Percentiles rank a stretch among this genome's conserved stretches.
Conservation (phyloP, 495 filamentous ascomycete genomes). For the Penicillium antarcticum region DNA sequence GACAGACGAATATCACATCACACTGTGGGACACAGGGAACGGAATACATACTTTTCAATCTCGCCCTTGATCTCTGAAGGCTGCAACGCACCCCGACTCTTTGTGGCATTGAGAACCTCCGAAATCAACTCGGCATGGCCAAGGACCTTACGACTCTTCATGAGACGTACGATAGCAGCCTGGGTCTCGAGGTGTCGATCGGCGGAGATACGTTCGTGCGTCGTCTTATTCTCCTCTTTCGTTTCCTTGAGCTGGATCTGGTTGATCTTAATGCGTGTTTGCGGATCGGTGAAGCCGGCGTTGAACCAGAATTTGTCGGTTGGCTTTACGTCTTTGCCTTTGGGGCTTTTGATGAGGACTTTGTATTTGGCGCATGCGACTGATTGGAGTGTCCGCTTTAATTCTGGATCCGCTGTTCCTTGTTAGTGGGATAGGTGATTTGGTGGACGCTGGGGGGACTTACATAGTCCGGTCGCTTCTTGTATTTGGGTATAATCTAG, state of each 20-base stretch:
- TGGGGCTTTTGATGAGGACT: constrained; percentile 83
- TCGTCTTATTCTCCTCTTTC: constrained; percentile 84
- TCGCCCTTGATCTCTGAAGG: constrained; percentile 88
- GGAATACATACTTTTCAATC: constrained; percentile 76
- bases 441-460: constrained; percentile 23
- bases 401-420: constrained; percentile 61
- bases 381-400: constrained; percentile 88
- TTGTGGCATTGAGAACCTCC: constrained; percentile 87
- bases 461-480: constrained; percentile 63
- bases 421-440: constrained; percentile 18
- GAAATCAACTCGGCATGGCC: constrained; percentile 75
- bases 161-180: constrained; percentile 92
- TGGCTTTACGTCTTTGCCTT: constrained; percentile 70
- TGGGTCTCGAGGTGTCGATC: constrained; percentile 96
- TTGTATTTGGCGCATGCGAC: constrained; percentile 86
- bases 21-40: too few relatives aligned
- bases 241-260: constrained; percentile 97
- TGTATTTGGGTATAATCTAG: constrained; percentile 70
- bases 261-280: constrained; percentile 96
- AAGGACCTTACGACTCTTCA: constrained; percentile 93
- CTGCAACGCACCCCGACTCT: constrained; percentile 77
- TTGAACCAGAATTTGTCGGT: constrained; percentile 85
- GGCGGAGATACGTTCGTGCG: constrained; percentile 80
- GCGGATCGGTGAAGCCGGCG: constrained; percentile 67
- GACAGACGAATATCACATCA: neutral